Percentiles rank a stretch among this genome's conserved stretches.
Conservation (phyloP, 2,329 filamentous ascomycete genomes). For the Pseudogymnoascus pannorum region DNA sequence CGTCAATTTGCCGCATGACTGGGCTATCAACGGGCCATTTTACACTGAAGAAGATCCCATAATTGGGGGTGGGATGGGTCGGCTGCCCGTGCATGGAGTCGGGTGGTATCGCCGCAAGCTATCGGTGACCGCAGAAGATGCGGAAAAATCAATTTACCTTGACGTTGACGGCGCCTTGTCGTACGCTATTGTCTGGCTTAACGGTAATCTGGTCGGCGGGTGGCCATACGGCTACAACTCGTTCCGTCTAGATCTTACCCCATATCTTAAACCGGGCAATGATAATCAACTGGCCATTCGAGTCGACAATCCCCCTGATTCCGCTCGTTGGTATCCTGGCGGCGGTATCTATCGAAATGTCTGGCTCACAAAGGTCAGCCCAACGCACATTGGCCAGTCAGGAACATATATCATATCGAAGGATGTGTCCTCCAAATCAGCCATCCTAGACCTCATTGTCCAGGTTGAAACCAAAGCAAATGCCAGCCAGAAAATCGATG, state of each 20-base stretch:
- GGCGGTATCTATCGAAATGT: slow-evolving; percentile 47
- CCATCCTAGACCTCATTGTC: slow-evolving; percentile 38
- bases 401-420: slow-evolving; percentile 43
- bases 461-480: slow-evolving; percentile 38
- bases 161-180: slow-evolving; percentile 27
- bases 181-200: slow-evolving; percentile 16
- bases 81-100: slow-evolving; percentile 44
- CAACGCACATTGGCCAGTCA: slow-evolving; percentile 41
- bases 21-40: slow-evolving; percentile 42
- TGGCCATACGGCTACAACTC: slow-evolving; percentile 26
- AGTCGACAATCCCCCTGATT: slow-evolving; percentile 42
- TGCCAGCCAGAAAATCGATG: slow-evolving; percentile 25
- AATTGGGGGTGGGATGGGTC: slow-evolving; percentile 32
- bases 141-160: slow-evolving; percentile 35
- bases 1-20: slow-evolving; percentile 42
- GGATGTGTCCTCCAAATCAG: slow-evolving; percentile 37
- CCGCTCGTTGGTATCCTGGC: slow-evolving; percentile 48
- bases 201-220: slow-evolving; percentile 15
- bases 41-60: slow-evolving; percentile 28
- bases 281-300: slow-evolving; percentile 42
- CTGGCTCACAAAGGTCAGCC: slow-evolving; percentile 44
- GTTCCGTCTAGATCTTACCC: slow-evolving; percentile 43
- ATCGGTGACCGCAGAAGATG: slow-evolving; percentile 26
- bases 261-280: slow-evolving; percentile 31
- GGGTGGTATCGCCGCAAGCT: slow-evolving; percentile 45